Evolutionary conservation across 371 early-diverging fungal species (phyloP), one percentile per base, ranked within the genome.

Genomic region (Syncephalastrum racemosum): DNA sequence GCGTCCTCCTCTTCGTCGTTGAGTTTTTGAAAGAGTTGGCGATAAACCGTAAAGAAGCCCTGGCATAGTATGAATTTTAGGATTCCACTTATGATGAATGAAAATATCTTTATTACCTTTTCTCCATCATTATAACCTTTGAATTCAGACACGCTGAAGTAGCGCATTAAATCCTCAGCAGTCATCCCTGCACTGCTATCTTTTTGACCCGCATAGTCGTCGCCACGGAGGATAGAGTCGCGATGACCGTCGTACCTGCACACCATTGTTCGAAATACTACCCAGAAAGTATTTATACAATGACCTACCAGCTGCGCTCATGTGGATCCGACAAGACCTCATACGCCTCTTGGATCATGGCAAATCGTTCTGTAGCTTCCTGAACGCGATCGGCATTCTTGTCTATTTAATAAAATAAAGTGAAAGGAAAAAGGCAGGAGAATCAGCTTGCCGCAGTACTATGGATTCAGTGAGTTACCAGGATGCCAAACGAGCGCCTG

Each of bases 401-500:
- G 79, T 97, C 92, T 87, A 63, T 1, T 22, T 12, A n/a, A 19
- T 27, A 25, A 22, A 6, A 24, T n/a, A n/a, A n/a, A n/a, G n/a
- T n/a, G n/a, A n/a, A n/a, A n/a, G n/a, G n/a, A n/a, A n/a, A n/a
- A n/a, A n/a, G n/a, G 39, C 12, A 13, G 23, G 36, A 45, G 4
- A 19, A 16, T 36, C 8, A 25, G 14, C 15, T 36, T 24, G 54
- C 19, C 52, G 44, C 25, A 43, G 50, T 49, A n/a, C 24, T 54
- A n/a, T n/a, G 8, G 16, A 43, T 31, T 4, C 10, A 18, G 42
- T 56, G 59, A 53, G 55, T 49, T 81, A 86, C 88, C 96, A 41
- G 97, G 97, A 69, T 96, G 96, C 86, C 88, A 88, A 59, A 86
- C 71, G 18, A 97, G 73, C 6, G 97, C 97, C 62, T 90, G 88